phyloP scores from a whole-genome alignment of 2,329 filamentous ascomycete species.

The Dichotomopilus funicola region DNA sequence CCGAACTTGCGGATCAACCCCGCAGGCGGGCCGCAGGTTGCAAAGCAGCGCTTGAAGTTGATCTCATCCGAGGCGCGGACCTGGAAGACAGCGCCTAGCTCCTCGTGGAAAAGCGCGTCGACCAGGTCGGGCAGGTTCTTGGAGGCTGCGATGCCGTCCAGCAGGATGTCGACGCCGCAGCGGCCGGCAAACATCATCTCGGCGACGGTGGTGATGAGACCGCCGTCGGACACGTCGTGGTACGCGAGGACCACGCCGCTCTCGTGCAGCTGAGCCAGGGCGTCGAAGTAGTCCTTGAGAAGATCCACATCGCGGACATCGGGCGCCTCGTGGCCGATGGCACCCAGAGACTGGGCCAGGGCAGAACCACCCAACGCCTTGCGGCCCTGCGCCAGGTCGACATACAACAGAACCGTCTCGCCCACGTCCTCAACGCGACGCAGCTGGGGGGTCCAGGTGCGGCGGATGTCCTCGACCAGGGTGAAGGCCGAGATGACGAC shows the following conservation, averaged over 20 bases:
- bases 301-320: constrained; percentile 78
- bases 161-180: constrained; percentile 76
- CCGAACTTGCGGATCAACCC: constrained; percentile 82
- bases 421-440: constrained; percentile 79
- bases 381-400: constrained; percentile 77
- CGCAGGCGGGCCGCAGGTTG: constrained; percentile 76
- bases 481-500: constrained; percentile 88
- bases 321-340: constrained; percentile 77
- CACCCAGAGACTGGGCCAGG: constrained; percentile 79
- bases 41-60: constrained; percentile 83
- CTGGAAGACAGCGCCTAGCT: constrained; percentile 94
- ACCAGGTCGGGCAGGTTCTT: constrained; percentile 59
- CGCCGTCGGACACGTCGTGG: constrained; percentile 90
- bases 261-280: constrained; percentile 59
- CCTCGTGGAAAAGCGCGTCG: constrained; percentile 86
- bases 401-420: constrained; percentile 80
- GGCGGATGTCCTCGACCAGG: constrained; percentile 71
- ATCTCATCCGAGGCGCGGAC: constrained; percentile 77
- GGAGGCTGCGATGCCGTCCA: constrained; percentile 65
- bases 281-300: constrained; percentile 87
- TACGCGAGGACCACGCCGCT: constrained; percentile 72
- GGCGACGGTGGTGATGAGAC: constrained; percentile 78
- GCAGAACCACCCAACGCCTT: constrained; percentile 86
- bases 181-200: constrained; percentile 99
- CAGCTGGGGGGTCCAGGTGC: constrained; percentile 91